phyloP scores from a whole-genome alignment of 257 asterid species.

The Ilex asprella region DNA sequence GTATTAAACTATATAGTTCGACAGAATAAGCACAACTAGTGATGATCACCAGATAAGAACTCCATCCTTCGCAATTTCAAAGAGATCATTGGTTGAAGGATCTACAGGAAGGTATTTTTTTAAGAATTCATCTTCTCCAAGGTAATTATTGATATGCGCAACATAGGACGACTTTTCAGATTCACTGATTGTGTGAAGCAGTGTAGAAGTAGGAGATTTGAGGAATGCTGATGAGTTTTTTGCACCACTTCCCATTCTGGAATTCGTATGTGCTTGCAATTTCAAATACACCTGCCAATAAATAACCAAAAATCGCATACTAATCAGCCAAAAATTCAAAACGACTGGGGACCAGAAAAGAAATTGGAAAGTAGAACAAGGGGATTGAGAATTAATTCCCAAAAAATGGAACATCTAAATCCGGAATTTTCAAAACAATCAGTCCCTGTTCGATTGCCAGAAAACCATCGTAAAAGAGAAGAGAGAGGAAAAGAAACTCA shows the following conservation, averaged over 20 bases:
- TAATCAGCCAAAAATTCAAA: background rate
- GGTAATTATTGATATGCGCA: conserved; percentile 90
- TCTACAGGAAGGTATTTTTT: conserved; percentile 77
- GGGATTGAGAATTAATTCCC: background rate
- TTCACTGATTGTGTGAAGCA: conserved; percentile 94
- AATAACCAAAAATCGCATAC: conserved; percentile 12
- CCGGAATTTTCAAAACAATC: background rate
- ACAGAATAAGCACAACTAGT: background rate
- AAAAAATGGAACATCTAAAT: background rate
- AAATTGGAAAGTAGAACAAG: no score
- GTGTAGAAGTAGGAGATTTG: conserved; percentile 90
- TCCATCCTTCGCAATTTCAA: conserved; percentile 94
- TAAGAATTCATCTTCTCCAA: conserved; percentile 70
- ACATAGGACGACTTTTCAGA: conserved; percentile 95
- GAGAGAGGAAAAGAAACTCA: background rate
- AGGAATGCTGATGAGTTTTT: conserved; percentile 85
- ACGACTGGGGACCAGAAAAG: no score
- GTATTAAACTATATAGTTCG: no score
- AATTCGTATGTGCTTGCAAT: conserved; percentile 75
- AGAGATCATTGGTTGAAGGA: conserved; percentile 81
- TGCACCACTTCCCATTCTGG: conserved; percentile 66
- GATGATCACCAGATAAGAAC: conserved; percentile 69
- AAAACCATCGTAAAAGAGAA: background rate
- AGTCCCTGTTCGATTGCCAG: background rate
- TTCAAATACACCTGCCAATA: conserved; percentile 70